Evolutionary conservation across 495 filamentous ascomycete genomes (phyloP), one percentile per base, ranked within the genome.

Genomic region (Monascus purpureus): DNA sequence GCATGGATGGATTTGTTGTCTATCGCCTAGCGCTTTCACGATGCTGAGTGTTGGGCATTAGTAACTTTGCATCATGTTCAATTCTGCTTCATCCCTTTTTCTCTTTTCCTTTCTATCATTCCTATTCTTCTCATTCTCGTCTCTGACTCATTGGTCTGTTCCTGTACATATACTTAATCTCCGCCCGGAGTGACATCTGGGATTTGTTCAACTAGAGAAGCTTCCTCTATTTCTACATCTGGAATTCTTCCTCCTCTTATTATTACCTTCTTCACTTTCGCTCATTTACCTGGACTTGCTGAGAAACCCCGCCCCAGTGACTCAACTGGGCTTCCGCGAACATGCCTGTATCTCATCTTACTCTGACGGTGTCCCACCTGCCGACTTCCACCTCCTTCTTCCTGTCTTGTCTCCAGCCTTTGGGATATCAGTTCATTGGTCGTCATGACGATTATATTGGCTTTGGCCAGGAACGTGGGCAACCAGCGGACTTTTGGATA

Each of bases 311-410:
- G 29, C 28, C 28, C 32, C 31, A 32, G 36, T 42, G 35, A 39
- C 26, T 30, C 30, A 25, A 13, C 14, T 19, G 8, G 22, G 14
- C 18, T 22, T 18, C 12, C 28, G 22, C 35, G 37, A 40, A 39
- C 20, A 76, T 75, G 73, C 68, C 70, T 36, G 50, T 73, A 37
- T 70, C 71, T 16, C 64, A 75, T 42, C 54, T 75, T 37, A 67
- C 65, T 37, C 55, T 77, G 27, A 73, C 67, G 14, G 83, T 88
- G 45, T 75, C 72, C 28, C 73, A 87, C 48, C 76, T 90, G 24
- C 73, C 82, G 6, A 75, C 73, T 13, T 77, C 82, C 6, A 75
- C 73, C 26, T 87, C 80, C 1, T 88, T 87, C 61, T 93, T 81
- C 53, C 69, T 86, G 3, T 68, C 77, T 37, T 68, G 83, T 42